phyloP scores from a whole-genome alignment of 176 grass and related monocot species.

The Chrysopogon serrulatus region DNA sequence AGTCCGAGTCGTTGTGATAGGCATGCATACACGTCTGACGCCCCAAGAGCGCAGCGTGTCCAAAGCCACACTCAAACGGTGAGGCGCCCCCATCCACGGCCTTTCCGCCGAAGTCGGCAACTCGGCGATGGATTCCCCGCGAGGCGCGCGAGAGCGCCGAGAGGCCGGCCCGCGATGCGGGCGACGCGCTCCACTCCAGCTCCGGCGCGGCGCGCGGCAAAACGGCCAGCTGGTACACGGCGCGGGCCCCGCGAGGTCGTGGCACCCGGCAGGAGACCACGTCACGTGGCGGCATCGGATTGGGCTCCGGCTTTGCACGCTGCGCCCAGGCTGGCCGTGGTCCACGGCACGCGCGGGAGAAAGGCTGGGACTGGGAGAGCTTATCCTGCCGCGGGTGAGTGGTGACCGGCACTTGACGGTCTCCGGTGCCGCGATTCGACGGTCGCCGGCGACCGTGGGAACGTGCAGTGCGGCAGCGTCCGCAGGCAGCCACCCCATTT shows the following conservation, averaged over 20 bases:
- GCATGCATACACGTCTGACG: not conserved
- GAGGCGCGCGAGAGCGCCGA: not conserved
- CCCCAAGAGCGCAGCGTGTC: not conserved
- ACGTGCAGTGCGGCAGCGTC: not conserved
- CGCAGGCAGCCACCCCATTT: not conserved
- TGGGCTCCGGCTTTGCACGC: not conserved
- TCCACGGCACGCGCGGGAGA: not conserved
- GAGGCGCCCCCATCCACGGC: not conserved
- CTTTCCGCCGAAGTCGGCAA: not conserved
- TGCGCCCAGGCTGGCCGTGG: constrained; percentile 8
- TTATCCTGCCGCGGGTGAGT: not conserved
- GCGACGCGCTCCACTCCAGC: not conserved
- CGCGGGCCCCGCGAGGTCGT: not conserved
- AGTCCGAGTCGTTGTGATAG: not conserved
- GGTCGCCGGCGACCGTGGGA: not conserved
- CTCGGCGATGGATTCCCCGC: not conserved
- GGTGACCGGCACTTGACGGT: constrained; percentile 1
- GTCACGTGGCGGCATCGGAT: not conserved
- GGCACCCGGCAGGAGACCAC: not conserved
- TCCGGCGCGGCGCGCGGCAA: not conserved
- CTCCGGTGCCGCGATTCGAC: not conserved
- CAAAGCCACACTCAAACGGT: not conserved
- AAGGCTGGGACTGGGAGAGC: not conserved
- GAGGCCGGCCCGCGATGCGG: not conserved
- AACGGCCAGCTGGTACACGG: not conserved